Evolutionary conservation across 768 basidiomycete species (phyloP).

Genomic region (Phylloporus scabripes): DNA sequence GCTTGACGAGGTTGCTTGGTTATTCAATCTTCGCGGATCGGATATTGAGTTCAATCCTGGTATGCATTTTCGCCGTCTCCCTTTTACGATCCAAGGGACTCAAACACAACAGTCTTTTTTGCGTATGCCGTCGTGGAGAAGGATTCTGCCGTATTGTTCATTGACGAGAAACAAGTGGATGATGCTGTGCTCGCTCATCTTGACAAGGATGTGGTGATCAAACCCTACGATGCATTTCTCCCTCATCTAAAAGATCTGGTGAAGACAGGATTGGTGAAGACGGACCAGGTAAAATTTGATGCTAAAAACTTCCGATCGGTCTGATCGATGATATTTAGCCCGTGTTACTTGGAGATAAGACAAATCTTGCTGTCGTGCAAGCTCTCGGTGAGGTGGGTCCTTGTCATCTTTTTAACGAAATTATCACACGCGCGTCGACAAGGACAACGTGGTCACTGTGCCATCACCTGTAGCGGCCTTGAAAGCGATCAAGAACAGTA

Average conservation of each 20-base stretch:
- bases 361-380: constrained; percentile 76
- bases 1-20: constrained; percentile 93
- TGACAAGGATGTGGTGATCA: constrained; percentile 55
- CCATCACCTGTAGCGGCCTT: constrained; percentile 74
- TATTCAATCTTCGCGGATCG: constrained; percentile 86
- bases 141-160: constrained; percentile 57
- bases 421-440: constrained; percentile 4
- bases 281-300: constrained; percentile 27
- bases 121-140: constrained; percentile 78
- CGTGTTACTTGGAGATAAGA: constrained; percentile 70
- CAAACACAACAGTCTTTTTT: constrained; percentile 66
- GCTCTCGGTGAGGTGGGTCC: constrained; percentile 62
- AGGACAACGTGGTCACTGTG: constrained; percentile 55
- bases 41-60: constrained; percentile 89
- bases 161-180: constrained; percentile 47
- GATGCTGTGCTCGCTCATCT: constrained; percentile 43
- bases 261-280: constrained; percentile 29
- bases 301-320: neutral
- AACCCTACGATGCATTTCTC: constrained; percentile 67
- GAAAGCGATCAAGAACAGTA: constrained; percentile 75
- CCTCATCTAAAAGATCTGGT: constrained; percentile 52
- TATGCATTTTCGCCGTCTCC: constrained; percentile 11
- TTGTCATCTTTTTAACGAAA: neutral
- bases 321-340: constrained; percentile 38
- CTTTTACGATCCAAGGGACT: neutral